Percentiles rank a stretch among this genome's conserved stretches.
phyloP scores from a whole-genome alignment of 2,329 filamentous ascomycete species.

The Chaetothyriales sp. region DNA sequence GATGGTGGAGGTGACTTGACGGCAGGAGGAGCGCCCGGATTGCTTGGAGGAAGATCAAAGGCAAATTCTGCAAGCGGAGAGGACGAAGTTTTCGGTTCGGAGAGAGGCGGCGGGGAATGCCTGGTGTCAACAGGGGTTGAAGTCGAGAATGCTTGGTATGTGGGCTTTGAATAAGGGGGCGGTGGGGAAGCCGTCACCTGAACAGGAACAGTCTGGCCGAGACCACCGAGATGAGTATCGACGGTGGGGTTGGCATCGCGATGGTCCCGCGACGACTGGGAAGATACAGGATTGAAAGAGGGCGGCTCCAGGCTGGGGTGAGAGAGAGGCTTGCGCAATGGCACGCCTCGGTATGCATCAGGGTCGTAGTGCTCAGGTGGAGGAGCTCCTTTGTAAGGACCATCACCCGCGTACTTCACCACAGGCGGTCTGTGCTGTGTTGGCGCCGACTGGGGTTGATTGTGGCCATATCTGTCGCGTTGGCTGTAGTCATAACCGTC shows the following conservation, averaged over 20 bases:
- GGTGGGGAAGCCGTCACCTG: not conserved
- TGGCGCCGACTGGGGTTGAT: not conserved
- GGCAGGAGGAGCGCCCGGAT: not conserved
- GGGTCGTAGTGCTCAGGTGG: not conserved
- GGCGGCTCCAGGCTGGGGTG: constrained; percentile 22
- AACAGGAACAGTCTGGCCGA: not conserved
- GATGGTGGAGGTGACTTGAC: not conserved
- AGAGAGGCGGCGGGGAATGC: constrained; percentile 35
- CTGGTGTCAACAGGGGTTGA: constrained; percentile 10
- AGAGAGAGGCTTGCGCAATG: constrained; percentile 17
- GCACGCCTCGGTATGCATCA: not conserved
- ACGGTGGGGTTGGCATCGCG: not conserved
- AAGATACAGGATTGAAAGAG: not conserved
- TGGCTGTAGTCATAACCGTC: not conserved
- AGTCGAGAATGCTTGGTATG: constrained; percentile 12
- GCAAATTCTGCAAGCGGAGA: constrained; percentile 45
- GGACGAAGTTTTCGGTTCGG: constrained; percentile 20
- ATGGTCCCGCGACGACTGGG: not conserved
- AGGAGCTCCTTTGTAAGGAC: not conserved
- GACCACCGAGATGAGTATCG: not conserved
- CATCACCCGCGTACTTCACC: not conserved
- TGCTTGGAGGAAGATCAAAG: constrained; percentile 51
- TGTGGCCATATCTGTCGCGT: not conserved
- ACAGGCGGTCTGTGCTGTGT: not conserved
- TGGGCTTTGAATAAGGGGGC: constrained; percentile 21